Conservation (phyloP, 2,329 filamentous ascomycete genomes). For the Seiridium cupressi region DNA sequence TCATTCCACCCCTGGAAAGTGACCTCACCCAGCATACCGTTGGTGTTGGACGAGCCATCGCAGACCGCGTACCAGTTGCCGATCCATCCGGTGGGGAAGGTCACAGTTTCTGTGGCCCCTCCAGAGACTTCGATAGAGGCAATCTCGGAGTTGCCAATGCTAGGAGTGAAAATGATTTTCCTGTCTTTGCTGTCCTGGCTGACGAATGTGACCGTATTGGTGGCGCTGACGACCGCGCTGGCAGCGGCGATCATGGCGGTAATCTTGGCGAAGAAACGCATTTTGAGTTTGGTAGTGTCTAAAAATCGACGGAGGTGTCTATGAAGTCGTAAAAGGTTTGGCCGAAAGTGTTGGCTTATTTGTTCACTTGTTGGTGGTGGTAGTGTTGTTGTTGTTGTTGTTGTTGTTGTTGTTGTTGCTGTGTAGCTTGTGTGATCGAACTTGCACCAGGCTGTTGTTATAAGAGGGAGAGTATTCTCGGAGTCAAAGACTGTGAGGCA, state of each 20-base stretch:
- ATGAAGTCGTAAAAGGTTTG: not conserved
- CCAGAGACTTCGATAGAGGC: slow-evolving; percentile 37
- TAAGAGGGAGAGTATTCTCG: not conserved
- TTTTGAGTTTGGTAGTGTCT: slow-evolving; percentile 35
- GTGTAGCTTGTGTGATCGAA: slow-evolving; percentile 2
- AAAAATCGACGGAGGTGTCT: not conserved
- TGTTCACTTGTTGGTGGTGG: not conserved
- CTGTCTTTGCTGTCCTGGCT: slow-evolving; percentile 53
- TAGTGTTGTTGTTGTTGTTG: not conserved
- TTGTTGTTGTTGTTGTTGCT: not conserved
- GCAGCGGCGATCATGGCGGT: slow-evolving; percentile 39
- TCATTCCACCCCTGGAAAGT: slow-evolving; percentile 46
- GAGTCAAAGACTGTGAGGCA: not conserved
- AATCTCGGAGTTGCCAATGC: slow-evolving; percentile 32
- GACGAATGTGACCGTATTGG: slow-evolving; percentile 54
- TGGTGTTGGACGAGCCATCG: slow-evolving; percentile 37
- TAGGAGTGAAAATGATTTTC: slow-evolving; percentile 50
- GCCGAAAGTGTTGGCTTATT: not conserved
- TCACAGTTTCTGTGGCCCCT: slow-evolving; percentile 35
- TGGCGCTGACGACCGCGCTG: slow-evolving; percentile 40
- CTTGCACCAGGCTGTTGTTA: not conserved
- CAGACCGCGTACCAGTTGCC: slow-evolving; percentile 51
- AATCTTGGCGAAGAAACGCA: slow-evolving; percentile 51
- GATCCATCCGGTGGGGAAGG: slow-evolving; percentile 42
- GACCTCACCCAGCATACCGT: slow-evolving; percentile 54